These are phyloP conservation scores for Massarina eburnea DNA, from an alignment of 2,329 filamentous ascomycete genomes.

Conservation along the genomic window DNA sequence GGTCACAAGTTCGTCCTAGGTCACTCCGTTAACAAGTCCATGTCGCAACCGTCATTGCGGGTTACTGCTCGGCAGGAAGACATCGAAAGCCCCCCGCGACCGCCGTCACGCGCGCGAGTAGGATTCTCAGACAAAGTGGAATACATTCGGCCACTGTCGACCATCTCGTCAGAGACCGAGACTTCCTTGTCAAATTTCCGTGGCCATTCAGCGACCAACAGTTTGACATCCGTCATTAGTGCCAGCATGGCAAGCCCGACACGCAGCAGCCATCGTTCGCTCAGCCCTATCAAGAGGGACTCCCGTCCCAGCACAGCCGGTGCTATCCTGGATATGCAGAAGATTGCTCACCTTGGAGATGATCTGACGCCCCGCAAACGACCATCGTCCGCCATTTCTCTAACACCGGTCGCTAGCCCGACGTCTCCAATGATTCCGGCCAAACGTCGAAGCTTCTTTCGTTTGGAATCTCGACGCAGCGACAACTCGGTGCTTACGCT, in stretches of 20 bases:
- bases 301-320: slow-evolving; percentile 68
- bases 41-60: slow-evolving; percentile 44
- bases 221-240: slow-evolving; percentile 76
- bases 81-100: slow-evolving; percentile 35
- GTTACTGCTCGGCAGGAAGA: slow-evolving; percentile 32
- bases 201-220: slow-evolving; percentile 74
- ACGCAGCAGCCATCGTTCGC: slow-evolving; percentile 44
- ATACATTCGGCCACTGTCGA: slow-evolving; percentile 79
- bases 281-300: slow-evolving; percentile 46
- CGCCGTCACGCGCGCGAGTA: slow-evolving; percentile 64
- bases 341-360: slow-evolving; percentile 25
- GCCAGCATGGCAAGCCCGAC: slow-evolving; percentile 53
- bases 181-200: slow-evolving; percentile 71
- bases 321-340: slow-evolving; percentile 60
- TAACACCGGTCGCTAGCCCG: slow-evolving; percentile 21
- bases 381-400: slow-evolving; percentile 40
- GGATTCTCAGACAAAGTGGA: slow-evolving; percentile 84
- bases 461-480: slow-evolving; percentile 54
- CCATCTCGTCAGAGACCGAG: slow-evolving; percentile 82
- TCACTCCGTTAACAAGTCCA: slow-evolving; percentile 39
- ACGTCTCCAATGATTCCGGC: slow-evolving; percentile 19
- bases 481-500: slow-evolving; percentile 39
- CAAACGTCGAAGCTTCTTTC: slow-evolving; percentile 43
- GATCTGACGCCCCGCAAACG: slow-evolving; percentile 34
- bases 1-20: slow-evolving; percentile 44